Evolutionary conservation across 2,329 filamentous ascomycete species (phyloP).

Genomic region (Domatiomyces globalis): DNA sequence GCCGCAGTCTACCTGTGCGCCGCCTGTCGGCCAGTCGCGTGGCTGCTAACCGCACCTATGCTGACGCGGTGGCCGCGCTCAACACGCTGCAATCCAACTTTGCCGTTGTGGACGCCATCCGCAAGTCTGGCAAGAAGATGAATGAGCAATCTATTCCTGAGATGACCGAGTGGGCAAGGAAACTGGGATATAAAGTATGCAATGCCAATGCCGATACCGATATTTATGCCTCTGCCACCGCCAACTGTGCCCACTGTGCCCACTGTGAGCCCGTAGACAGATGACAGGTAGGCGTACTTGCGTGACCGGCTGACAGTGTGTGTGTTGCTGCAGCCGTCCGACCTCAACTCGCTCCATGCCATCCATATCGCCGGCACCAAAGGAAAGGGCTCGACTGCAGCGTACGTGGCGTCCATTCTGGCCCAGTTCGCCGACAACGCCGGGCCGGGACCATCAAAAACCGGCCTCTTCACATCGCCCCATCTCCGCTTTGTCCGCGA

Average conservation of each 20-base stretch:
- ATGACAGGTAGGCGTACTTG: neutral
- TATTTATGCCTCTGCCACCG: neutral
- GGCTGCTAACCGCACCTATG: neutral
- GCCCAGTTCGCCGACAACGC: constrained; percentile 35
- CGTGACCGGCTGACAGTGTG: neutral
- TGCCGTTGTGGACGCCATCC: constrained; percentile 60
- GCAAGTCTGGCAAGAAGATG: constrained; percentile 57
- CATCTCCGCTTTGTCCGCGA: constrained; percentile 74
- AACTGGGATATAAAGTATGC: constrained; percentile 60
- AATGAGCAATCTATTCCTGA: constrained; percentile 68
- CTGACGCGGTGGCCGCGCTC: constrained; percentile 56
- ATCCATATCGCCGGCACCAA: constrained; percentile 90
- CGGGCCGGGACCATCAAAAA: constrained; percentile 29
- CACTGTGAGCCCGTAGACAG: neutral
- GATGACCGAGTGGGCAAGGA: constrained; percentile 62
- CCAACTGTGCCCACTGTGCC: neutral
- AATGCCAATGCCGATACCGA: neutral
- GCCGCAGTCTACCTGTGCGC: too few species aligned
- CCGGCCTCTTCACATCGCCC: constrained; percentile 75
- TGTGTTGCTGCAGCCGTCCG: constrained; percentile 30
- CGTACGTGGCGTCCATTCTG: constrained; percentile 71
- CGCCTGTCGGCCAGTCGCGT: neutral
- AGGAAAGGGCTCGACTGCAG: constrained; percentile 80
- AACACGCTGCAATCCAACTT: constrained; percentile 69
- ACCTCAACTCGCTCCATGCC: constrained; percentile 36